phyloP scores from a whole-genome alignment of 371 early-diverging fungal species.

The Circinella minor region DNA sequence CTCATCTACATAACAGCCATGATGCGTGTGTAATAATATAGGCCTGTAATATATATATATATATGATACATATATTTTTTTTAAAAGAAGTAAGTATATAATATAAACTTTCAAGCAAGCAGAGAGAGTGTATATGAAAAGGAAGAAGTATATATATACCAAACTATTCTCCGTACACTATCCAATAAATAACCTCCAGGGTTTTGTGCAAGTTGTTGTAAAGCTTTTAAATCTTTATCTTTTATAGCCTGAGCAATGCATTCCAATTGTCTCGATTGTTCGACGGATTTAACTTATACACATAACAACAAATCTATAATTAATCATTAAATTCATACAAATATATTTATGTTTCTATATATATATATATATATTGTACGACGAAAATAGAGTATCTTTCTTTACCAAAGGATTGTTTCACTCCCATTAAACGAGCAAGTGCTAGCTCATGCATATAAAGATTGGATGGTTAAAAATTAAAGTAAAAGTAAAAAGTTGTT shows the following conservation, averaged over 20 bases:
- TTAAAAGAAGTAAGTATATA: neutral
- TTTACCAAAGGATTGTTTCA: conserved; percentile 34
- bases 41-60: conserved; percentile 32
- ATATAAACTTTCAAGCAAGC: too few species aligned
- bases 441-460: conserved; percentile 23
- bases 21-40: conserved; percentile 53
- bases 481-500: neutral
- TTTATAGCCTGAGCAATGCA: conserved; percentile 37
- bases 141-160: conserved; percentile 29
- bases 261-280: conserved; percentile 35
- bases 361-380: too few species aligned
- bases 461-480: too few species aligned
- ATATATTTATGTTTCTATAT: too few species aligned
- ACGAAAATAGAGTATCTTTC: neutral
- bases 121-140: too few species aligned
- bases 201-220: conserved; percentile 36
- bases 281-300: conserved; percentile 32
- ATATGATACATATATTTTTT: neutral
- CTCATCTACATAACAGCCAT: conserved; percentile 54
- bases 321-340: too few species aligned
- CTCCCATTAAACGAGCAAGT: conserved; percentile 19
- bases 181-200: conserved; percentile 48
- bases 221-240: conserved; percentile 29
- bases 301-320: too few species aligned
- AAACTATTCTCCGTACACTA: conserved; percentile 39